Evolutionary conservation across 1,284 basidiomycete species (phyloP).

Genomic region (Cryptococcus sp.): DNA sequence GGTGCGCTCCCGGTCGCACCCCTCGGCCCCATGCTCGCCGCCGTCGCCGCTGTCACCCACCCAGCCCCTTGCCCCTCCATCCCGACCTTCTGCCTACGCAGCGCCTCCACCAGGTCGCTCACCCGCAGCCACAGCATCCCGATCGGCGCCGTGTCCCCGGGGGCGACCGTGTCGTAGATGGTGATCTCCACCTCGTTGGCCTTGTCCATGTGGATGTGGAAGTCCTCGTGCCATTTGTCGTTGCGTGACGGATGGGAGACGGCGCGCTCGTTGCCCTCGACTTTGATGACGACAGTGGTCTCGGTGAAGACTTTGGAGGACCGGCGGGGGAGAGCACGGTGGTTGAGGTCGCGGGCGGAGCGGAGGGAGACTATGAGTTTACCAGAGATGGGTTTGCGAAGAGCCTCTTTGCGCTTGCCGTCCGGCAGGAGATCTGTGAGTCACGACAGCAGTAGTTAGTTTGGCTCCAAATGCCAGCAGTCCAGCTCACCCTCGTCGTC

Average conservation of each 20-base stretch:
- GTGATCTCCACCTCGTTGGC: constrained; percentile 98
- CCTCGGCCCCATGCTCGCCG: constrained; percentile 43
- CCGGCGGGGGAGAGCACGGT: constrained; percentile 74
- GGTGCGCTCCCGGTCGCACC: constrained; percentile 32
- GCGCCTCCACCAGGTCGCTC: constrained; percentile 90
- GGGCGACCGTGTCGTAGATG: constrained; percentile 86
- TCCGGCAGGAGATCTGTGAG: constrained; percentile 56
- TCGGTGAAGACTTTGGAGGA: constrained; percentile 73
- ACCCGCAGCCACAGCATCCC: constrained; percentile 95
- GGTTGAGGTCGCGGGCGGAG: constrained; percentile 89
- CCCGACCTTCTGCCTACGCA: constrained; percentile 86
- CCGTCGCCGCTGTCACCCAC: constrained; percentile 80
- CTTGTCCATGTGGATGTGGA: constrained; percentile 94
- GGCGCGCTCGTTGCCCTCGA: constrained; percentile 91
- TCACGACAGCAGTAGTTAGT: not conserved
- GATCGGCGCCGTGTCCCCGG: constrained; percentile 78
- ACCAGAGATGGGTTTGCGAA: constrained; percentile 90
- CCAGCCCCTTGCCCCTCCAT: constrained; percentile 68
- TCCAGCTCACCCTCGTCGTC: constrained; percentile 63
- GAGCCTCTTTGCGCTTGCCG: constrained; percentile 83
- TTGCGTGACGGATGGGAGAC: constrained; percentile 88
- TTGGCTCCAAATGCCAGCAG: not conserved
- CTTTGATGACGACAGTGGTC: constrained; percentile 89
- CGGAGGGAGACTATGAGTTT: constrained; percentile 86
- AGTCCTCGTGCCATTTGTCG: constrained; percentile 97